These are phyloP conservation scores for Hylodesmum podocarpum DNA, from an alignment of 306 rosid genomes.

Conservation along the genomic window DNA sequence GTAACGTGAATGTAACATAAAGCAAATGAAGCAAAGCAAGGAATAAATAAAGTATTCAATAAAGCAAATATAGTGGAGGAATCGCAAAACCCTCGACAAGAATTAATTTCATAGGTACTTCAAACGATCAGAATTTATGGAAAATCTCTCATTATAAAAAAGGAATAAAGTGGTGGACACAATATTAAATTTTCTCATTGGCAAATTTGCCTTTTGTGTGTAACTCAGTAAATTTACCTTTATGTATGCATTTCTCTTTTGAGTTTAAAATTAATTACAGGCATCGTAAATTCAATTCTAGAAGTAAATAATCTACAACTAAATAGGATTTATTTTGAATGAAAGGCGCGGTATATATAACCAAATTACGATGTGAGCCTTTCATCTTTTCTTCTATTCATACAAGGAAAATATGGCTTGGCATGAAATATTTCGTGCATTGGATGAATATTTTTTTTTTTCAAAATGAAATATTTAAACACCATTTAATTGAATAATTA, in stretches of 20 bases:
- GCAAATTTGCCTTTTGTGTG: neutral
- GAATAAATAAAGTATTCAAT: neutral
- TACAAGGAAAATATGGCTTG: too few species aligned
- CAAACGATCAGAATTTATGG: neutral
- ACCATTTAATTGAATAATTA: too few species aligned
- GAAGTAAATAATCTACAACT: neutral
- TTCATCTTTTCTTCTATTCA: too few species aligned
- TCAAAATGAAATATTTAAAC: too few species aligned
- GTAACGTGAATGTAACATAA: too few species aligned
- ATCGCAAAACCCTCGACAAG: neutral
- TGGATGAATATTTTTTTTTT: too few species aligned
- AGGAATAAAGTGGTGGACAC: conserved; percentile 24
- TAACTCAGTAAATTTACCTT: neutral
- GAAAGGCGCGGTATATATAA: too few species aligned
- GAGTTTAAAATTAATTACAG: neutral
- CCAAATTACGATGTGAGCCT: too few species aligned
- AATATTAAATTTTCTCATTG: neutral
- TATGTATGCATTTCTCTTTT: neutral
- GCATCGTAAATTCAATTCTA: neutral
- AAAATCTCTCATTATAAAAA: neutral
- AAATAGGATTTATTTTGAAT: too few species aligned
- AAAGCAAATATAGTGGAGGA: neutral
- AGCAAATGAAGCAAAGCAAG: conserved; percentile 26
- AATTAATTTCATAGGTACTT: neutral
- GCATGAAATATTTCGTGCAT: too few species aligned